Conservation (phyloP, 352 stramenopile genomes). For the Globisporangium abappressorium region DNA sequence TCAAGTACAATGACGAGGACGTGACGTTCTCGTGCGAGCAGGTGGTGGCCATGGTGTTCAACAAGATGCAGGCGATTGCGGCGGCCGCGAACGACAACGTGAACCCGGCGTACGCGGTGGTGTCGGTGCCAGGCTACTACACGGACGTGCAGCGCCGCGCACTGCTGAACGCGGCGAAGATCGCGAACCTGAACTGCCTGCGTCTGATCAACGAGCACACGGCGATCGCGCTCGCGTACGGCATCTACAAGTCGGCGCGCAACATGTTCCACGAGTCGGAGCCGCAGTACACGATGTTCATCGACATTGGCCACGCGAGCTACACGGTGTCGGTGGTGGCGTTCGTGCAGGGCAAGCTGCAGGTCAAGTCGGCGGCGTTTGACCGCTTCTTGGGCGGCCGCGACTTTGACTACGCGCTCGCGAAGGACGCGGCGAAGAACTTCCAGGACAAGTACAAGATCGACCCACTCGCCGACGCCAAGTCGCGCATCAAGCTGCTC, state of each 20-base stretch:
- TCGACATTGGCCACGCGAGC: conserved; percentile 96
- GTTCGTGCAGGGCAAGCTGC: conserved; percentile 95
- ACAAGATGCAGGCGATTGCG: conserved; percentile 95
- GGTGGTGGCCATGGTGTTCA: conserved; percentile 96
- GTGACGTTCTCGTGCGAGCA: conserved; percentile 94
- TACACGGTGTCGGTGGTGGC: conserved; percentile 91
- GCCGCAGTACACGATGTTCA: conserved; percentile 97
- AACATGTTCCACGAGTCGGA: conserved; percentile 93
- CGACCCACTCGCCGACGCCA: conserved; percentile 89
- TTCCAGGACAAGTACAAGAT: conserved; percentile 97
- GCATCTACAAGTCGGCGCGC: conserved; percentile 95
- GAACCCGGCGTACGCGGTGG: conserved; percentile 88
- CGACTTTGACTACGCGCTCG: conserved; percentile 96
- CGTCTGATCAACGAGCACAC: conserved; percentile 98
- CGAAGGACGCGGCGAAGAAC: conserved; percentile 91
- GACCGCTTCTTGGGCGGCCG: conserved; percentile 95
- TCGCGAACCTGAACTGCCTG: conserved; percentile 95
- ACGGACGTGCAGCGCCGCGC: conserved; percentile 96
- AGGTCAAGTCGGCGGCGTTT: conserved; percentile 92
- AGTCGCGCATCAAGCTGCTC: conserved; percentile 96
- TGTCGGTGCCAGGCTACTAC: conserved; percentile 97
- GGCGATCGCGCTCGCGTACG: conserved; percentile 93
- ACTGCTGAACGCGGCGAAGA: conserved; percentile 91
- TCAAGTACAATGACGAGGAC: conserved; percentile 91
- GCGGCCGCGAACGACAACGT: conserved; percentile 90